Evolutionary conservation across 2,329 filamentous ascomycete species (phyloP), one percentile per base, ranked within the genome.

Genomic region (Microcyclosporella mali): DNA sequence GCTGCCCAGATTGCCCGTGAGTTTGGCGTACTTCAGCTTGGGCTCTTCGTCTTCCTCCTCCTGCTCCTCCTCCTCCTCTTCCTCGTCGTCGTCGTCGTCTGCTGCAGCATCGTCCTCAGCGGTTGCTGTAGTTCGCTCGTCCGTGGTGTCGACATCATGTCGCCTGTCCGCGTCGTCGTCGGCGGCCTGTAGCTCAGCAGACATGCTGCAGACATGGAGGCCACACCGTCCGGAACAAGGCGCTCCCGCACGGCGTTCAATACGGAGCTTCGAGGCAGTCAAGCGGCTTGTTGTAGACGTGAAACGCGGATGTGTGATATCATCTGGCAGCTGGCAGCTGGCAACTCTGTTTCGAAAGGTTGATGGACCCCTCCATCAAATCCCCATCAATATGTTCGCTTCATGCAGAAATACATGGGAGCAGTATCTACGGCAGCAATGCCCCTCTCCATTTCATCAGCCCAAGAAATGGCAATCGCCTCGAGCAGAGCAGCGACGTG

Each of bases 41-140:
- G 92, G 94, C 66, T 97, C 90, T 14, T 97, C 90, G 4, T 95
- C 89, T 2, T 92, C 88, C 0, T 89, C 87, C 0, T 94, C 87
- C 0, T 84, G 82, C 0, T 85, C 83, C 0, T 88, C 84, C 0
- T 82, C 81, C 0, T 73, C 73, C 0, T 66, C 67, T 2, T 66
- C 65, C 3, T 63, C 65, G 19, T 47, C 54, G 6, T 40, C 49
- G 16, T 53, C 48, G 3, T 61, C 59, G n/a, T 59, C 58, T n/a
- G 40, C 33, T 33, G 49, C 40, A 40, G 51, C 40, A 43, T 41
- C 36, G 45, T 43, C 21, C 37, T 47, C 38, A 35, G 34, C 33
- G 33, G 36, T 41, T 36, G 37, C 39, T 14, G 45, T 19, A 11
- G 4, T 38, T 16, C 37, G 21, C 21, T 25, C 21, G 21, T 25